phyloP scores from a whole-genome alignment of 2,329 filamentous ascomycete species.

The Chrysosporium queenslandicum region DNA sequence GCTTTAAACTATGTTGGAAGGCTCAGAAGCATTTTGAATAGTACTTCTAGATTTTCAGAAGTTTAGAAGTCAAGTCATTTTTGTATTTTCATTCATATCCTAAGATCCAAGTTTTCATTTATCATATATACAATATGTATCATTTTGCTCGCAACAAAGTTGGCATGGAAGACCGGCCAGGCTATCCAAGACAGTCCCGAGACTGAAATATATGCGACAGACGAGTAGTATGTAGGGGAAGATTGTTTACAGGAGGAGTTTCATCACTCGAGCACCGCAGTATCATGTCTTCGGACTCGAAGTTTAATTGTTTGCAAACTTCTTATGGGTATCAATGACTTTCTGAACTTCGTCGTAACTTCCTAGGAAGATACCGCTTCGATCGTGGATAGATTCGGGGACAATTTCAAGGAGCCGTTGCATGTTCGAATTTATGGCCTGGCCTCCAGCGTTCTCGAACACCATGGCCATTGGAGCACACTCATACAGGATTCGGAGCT shows the following conservation, averaged over 20 bases:
- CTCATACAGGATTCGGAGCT: constrained; percentile 93
- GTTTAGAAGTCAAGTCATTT: neutral
- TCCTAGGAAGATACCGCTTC: constrained; percentile 90
- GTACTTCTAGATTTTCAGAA: neutral
- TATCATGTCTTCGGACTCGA: constrained; percentile 25
- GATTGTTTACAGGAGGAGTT: too few species aligned
- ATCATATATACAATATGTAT: constrained; percentile 7
- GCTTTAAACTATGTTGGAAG: too few species aligned
- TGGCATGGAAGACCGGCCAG: neutral
- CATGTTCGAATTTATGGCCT: constrained; percentile 88
- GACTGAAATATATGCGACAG: neutral
- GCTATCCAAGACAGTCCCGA: neutral
- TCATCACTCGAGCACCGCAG: too few species aligned
- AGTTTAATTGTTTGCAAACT: constrained; percentile 20
- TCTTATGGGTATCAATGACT: constrained; percentile 72
- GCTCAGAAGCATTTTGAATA: too few species aligned
- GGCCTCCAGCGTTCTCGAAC: constrained; percentile 94
- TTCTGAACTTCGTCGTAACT: constrained; percentile 93
- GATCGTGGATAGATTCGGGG: constrained; percentile 88
- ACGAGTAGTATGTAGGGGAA: neutral
- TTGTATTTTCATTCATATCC: neutral
- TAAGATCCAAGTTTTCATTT: constrained; percentile 5
- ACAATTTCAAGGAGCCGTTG: constrained; percentile 77
- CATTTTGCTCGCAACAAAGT: neutral
- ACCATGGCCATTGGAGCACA: constrained; percentile 98